phyloP scores from a whole-genome alignment of 495 filamentous ascomycete species.

The Cercophora samala region DNA sequence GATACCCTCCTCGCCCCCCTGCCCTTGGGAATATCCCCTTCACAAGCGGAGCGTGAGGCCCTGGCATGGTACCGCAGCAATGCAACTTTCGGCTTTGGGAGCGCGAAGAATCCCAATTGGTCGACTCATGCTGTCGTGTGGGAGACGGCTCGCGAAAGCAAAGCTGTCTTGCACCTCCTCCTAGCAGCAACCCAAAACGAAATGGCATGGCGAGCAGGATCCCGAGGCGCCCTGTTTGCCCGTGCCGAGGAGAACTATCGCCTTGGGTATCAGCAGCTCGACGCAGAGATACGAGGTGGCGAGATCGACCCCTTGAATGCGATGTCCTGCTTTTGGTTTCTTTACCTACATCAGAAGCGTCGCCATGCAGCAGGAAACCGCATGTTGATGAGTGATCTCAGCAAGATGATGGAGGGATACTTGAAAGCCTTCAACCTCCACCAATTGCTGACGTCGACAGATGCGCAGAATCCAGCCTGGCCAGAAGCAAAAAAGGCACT shows the following conservation, averaged over 20 bases:
- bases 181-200: slow-evolving; percentile 22
- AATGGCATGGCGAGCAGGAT: slow-evolving; percentile 12
- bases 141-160: slow-evolving; percentile 3
- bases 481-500: slow-evolving; percentile 15
- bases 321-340: slow-evolving; percentile 27
- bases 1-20: slow-evolving; percentile 12
- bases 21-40: slow-evolving; percentile 14
- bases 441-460: slow-evolving; percentile 6
- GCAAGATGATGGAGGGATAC: slow-evolving; percentile 19
- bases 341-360: slow-evolving; percentile 21
- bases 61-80: slow-evolving; percentile 18
- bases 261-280: slow-evolving; percentile 13
- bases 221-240: slow-evolving; percentile 2
- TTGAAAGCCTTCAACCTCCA: slow-evolving; percentile 10
- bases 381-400: slow-evolving; percentile 16
- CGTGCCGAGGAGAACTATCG: slow-evolving; percentile 18
- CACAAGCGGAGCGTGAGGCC: slow-evolving; percentile 15
- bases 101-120: slow-evolving; percentile 21
- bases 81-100: slow-evolving; percentile 23
- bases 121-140: slow-evolving; percentile 26
- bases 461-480: not conserved
- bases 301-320: slow-evolving; percentile 17
- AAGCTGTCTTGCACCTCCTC: slow-evolving; percentile 21
- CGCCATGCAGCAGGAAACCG: not conserved
- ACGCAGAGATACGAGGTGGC: not conserved